Evolutionary conservation across 805 yeast species (phyloP), one percentile per base, ranked within the genome.

Genomic region (Candida pini): DNA sequence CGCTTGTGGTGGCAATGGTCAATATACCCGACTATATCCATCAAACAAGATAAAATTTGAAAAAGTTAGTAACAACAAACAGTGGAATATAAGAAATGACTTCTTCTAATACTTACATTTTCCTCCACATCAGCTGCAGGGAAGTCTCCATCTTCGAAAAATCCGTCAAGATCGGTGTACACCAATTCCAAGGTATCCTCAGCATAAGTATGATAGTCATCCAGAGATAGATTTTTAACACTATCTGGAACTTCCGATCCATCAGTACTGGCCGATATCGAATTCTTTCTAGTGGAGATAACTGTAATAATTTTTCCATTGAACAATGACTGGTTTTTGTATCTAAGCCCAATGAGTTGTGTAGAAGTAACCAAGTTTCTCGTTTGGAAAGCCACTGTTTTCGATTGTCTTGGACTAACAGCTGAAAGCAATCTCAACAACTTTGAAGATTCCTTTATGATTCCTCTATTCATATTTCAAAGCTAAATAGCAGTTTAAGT

Each of bases 131-230:
- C 88, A n/a, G 86, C 59, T 20, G 73, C 73, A 4, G 56, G 52
- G n/a, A 54, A 43, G 15, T 49, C 41, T 9, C 48, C 42, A 4
- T 54, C 56, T 43, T 85, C 95, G 16, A 81, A 67, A 18, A 89
- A 62, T 4, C 52, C 64, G 47, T 89, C 97, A 43, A 84, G 63
- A 30, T 75, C 75, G 30, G 77, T 85, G 14, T 78, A 64, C 28
- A 92, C 59, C 2, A 59, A 44, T 48, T 90, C 97, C 34, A 92
- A 60, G 36, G 86, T 81, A 15, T 62, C 68, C 42, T 82, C 82
- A 1, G 96, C 73, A 4, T 67, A 54, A 5, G 55, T 54, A 52
- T 83, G 87, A 60, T 84, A 92, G 36, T 78, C 71, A 25, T 65
- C 66, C 5, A 54, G 44, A 1, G 74, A 53, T 14, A 84, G 39